Evolutionary conservation across 2,329 filamentous ascomycete genomes (phyloP), one percentile per base, ranked within the genome.

Genomic region (Claviceps africana): DNA sequence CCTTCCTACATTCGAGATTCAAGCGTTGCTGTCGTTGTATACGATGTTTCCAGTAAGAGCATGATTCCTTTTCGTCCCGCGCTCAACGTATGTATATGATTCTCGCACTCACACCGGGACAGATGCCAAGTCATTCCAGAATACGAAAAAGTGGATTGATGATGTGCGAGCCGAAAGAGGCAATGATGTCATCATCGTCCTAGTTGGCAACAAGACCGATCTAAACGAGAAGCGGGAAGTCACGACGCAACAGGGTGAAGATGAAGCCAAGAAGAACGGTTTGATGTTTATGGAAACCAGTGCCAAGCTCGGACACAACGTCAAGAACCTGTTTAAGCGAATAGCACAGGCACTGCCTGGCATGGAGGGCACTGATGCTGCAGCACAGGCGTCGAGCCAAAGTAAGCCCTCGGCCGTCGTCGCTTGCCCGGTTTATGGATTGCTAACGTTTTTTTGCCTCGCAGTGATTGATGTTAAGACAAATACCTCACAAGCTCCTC

Each of bases 251-350:
- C 90, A 97, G 70, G 93, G 93, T 55, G 93, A 98, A 70, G 93
- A 97, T 62, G 93, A 98, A 72, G 91, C 91, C 44, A 95, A 95
- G 79, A 91, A 91, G 76, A 91, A 95, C 70, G 93, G 93, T 59
- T 75, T 96, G 60, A 96, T 98, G 87, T 98, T 98, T 65, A 93
- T 98, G 62, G 93, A 98, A 77, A 98, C 93, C 51, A 96, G 89
- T 68, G 93, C 93, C 51, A 98, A 98, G 77, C 78, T 95, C 13
- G 90, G 94, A 42, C 89, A 97, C 71, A 98, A 98, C 66, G 94
- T 98, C 61, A 98, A 98, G 78, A 87, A 85, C 60, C 75, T 98
- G 53, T 98, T 98, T 74, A 88, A 90, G 77, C 85, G 89, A 74
- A 98, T 98, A 80, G 93, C 94, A 42, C 93, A 98, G 71, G 93